These are phyloP conservation scores for Cytospora schulzeri DNA, from an alignment of 2,329 filamentous ascomycete genomes.

Conservation along the genomic window DNA sequence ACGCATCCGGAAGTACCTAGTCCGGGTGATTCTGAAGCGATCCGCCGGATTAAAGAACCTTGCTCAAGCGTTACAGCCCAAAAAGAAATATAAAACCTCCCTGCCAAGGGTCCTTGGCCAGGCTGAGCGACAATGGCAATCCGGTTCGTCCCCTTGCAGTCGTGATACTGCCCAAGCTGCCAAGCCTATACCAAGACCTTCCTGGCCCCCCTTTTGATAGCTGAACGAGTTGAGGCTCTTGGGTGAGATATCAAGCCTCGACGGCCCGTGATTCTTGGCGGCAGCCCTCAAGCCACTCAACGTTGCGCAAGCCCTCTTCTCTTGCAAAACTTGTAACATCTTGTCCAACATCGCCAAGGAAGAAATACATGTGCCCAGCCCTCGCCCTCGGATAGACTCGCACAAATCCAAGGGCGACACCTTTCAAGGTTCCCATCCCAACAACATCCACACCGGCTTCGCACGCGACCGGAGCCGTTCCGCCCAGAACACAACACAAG, in stretches of 20 bases:
- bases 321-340: not conserved
- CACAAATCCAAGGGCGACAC: not conserved
- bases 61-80: not conserved
- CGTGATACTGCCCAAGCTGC: not conserved
- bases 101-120: not conserved
- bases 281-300: not conserved
- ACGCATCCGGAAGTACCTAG: not conserved
- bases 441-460: not conserved
- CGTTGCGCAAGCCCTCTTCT: not conserved
- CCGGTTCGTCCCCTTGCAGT: no score
- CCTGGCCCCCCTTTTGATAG: constrained; percentile 11
- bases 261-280: constrained; percentile 21
- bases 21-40: not conserved
- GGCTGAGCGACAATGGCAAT: not conserved
- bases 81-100: not conserved
- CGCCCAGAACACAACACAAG: not conserved
- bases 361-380: not conserved
- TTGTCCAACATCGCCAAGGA: not conserved
- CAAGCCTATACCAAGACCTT: no score
- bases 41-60: not conserved
- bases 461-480: not conserved
- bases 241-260: constrained; percentile 10
- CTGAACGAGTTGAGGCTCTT: not conserved
- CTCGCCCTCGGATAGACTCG: not conserved
- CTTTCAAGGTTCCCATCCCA: not conserved